phyloP scores from a whole-genome alignment of 2,329 filamentous ascomycete species.

The Trichophyton schoenleinii region DNA sequence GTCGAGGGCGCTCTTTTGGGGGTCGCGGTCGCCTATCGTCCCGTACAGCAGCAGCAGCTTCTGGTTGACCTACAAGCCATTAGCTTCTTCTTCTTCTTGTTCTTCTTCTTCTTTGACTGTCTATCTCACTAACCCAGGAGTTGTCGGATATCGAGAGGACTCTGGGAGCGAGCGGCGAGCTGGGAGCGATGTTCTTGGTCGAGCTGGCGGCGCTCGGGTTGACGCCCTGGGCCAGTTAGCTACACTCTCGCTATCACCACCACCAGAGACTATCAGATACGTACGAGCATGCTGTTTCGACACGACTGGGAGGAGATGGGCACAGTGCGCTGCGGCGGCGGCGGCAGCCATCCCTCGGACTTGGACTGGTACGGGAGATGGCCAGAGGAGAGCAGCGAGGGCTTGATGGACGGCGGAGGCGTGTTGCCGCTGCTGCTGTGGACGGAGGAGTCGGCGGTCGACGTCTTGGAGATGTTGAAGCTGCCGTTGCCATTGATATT shows the following conservation, averaged over 20 bases:
- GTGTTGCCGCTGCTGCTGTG: slow-evolving; percentile 55
- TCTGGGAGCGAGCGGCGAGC: slow-evolving; percentile 69
- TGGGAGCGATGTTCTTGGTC: slow-evolving; percentile 44
- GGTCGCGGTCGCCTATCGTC: slow-evolving; percentile 55
- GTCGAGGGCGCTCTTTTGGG: slow-evolving; percentile 54
- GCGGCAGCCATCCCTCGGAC: slow-evolving; percentile 26
- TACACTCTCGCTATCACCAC: no score
- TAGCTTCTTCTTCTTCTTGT: not conserved
- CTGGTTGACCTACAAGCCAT: slow-evolving; percentile 60
- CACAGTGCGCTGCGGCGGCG: slow-evolving; percentile 36
- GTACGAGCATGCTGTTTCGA: slow-evolving; percentile 33
- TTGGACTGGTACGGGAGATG: slow-evolving; percentile 42
- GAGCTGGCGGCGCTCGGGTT: slow-evolving; percentile 23
- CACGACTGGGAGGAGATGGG: slow-evolving; percentile 28
- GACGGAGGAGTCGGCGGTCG: slow-evolving; percentile 45
- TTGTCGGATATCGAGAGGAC: slow-evolving; percentile 69
- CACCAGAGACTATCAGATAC: not conserved
- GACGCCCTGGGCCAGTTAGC: slow-evolving; percentile 21
- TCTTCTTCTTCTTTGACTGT: not conserved
- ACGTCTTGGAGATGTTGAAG: slow-evolving; percentile 19
- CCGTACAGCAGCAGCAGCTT: slow-evolving; percentile 76
- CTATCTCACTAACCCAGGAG: slow-evolving; percentile 57
- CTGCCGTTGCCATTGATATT: not conserved
- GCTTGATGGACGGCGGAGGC: slow-evolving; percentile 58
- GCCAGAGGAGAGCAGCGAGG: slow-evolving; percentile 53